Base-by-base conservation (phyloP, 2,329 filamentous ascomycete genomes). In the Penicillium sp. region DNA sequence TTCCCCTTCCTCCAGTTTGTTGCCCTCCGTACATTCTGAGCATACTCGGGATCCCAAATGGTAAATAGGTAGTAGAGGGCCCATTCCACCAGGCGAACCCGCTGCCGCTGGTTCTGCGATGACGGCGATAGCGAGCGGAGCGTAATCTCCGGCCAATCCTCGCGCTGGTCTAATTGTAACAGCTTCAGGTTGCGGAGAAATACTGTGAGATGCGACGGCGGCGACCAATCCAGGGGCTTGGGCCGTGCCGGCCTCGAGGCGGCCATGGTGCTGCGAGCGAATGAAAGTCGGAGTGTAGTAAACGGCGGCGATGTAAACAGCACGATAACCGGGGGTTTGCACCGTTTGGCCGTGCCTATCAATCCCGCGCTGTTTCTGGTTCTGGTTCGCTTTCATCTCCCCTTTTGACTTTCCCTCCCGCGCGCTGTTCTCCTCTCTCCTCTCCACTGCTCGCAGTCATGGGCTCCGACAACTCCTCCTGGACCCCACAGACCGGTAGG, bases 61-160 rank as follows among this genome's bases (percentile, higher is more conserved):
- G 78, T 75, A 63, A 95, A 95, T 10, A 98, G 76, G 36, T 87
- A 83, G 64, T 86, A 95, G n/a, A 97, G 72, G 1, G 84, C 81
- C 88, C 91, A 97, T 71, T 98, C 93, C 25, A 90, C 80, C 44
- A 81, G 81, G 54, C 86, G 81, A 25, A 94, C 82, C 37, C 91
- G 80, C 64, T 84, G 84, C 68, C 91, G 93, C 64, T 91, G 85
- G 37, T 86, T 86, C 48, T 84, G 81, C 33, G 77, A 75, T 0
- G 76, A 77, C 55, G 86, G 78, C 3, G 80, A 79, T 59, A 97
- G 87, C 2, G 84, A 86, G 34, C 83, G 74, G 0, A 75, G 61
- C 1, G 79, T 81, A 41, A 96, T 85, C 13, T 69, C 75, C 0
- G 91, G 91, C 86, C 90, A 96, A 67, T 94, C 88, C 1, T 79